These are phyloP conservation scores for Scleromitrula shiraiana DNA, from an alignment of 2,329 filamentous ascomycete genomes.

Conservation along the genomic window DNA sequence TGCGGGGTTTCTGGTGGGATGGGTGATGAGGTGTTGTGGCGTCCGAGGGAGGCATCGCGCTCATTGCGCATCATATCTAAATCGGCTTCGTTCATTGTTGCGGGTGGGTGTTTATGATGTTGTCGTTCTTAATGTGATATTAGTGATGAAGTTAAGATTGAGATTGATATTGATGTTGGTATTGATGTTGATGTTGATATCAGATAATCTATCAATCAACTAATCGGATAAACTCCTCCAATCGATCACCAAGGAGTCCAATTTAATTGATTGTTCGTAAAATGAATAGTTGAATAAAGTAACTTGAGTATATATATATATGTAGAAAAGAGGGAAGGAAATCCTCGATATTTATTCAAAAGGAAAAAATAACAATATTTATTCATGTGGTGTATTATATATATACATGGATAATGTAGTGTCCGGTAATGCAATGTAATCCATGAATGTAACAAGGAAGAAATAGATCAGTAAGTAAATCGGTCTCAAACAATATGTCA, in stretches of 20 bases:
- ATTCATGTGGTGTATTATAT: too few relatives aligned
- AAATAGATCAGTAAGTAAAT: too few relatives aligned
- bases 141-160: neutral
- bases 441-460: too few relatives aligned
- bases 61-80: slow-evolving; percentile 33
- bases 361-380: too few relatives aligned
- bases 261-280: neutral
- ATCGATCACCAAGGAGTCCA: too few relatives aligned
- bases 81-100: slow-evolving; percentile 26
- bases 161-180: neutral
- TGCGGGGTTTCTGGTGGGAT: slow-evolving; percentile 15
- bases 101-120: neutral
- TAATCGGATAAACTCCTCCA: too few relatives aligned
- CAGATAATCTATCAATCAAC: too few relatives aligned
- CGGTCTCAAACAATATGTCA: too few relatives aligned
- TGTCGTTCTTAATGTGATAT: neutral
- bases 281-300: neutral
- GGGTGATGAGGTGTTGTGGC: slow-evolving; percentile 18
- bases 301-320: neutral
- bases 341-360: neutral
- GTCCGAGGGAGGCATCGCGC: slow-evolving; percentile 41
- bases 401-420: too few relatives aligned
- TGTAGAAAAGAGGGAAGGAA: neutral
- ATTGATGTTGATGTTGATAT: neutral
- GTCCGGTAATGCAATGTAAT: too few relatives aligned